phyloP scores from a whole-genome alignment of 2,329 filamentous ascomycete genomes.

The Ceratocystis alfenasii region DNA sequence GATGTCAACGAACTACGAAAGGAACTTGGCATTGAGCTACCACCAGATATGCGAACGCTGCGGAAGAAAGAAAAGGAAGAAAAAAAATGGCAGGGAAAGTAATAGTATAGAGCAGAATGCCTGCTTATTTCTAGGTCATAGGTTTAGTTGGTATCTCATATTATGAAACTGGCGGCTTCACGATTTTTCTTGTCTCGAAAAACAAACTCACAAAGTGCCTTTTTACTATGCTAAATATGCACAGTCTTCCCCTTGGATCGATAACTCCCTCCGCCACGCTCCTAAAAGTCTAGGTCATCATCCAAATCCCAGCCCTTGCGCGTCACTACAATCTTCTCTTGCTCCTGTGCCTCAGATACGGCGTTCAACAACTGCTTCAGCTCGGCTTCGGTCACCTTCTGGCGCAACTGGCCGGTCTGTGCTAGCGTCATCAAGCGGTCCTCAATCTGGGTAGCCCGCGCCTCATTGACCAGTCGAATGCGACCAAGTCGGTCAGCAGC shows the following conservation, averaged over 20 bases:
- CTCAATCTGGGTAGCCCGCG: conserved; percentile 80
- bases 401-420: conserved; percentile 69
- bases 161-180: background rate
- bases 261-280: background rate
- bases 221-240: background rate
- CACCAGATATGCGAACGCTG: conserved; percentile 72
- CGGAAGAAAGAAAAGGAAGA: conserved; percentile 58
- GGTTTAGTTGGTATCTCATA: background rate
- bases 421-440: conserved; percentile 88
- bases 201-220: background rate
- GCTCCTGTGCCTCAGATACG: conserved; percentile 64
- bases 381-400: conserved; percentile 84
- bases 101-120: background rate
- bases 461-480: conserved; percentile 90
- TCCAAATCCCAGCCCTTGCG: conserved; percentile 78
- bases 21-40: conserved; percentile 73
- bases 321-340: conserved; percentile 77
- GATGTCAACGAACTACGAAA: conserved; percentile 64
- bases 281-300: conserved; percentile 56
- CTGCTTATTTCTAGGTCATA: background rate
- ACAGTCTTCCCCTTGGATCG: conserved; percentile 22
- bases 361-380: conserved; percentile 83
- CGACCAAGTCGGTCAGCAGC: conserved; percentile 86
- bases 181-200: background rate
- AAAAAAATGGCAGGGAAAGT: conserved; percentile 34